These are phyloP conservation scores for Aurinia saxatilis DNA, from an alignment of 345 rosid species.

Conservation along the genomic window DNA sequence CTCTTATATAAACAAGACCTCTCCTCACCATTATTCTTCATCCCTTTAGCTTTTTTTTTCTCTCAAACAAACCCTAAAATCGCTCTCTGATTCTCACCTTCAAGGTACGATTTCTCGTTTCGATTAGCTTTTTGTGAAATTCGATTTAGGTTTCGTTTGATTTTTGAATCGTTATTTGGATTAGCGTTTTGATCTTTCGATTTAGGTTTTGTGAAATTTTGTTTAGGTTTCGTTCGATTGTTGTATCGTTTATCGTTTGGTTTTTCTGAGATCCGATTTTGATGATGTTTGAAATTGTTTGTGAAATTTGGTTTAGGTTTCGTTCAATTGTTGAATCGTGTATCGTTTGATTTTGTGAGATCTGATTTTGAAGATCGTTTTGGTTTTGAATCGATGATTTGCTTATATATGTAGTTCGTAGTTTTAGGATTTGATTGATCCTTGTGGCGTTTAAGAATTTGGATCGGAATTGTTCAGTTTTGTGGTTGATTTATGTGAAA, in stretches of 20 bases:
- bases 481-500: not conserved
- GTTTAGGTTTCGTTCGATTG: not conserved
- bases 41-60: not conserved
- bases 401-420: too few relatives aligned
- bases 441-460: too few relatives aligned
- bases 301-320: too few relatives aligned
- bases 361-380: too few relatives aligned
- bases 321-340: too few relatives aligned
- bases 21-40: fast-evolving
- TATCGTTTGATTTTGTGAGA: not conserved
- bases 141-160: not conserved
- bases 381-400: too few relatives aligned
- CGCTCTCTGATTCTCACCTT: not conserved
- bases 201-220: not conserved
- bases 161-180: not conserved
- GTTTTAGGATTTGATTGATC: too few relatives aligned
- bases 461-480: not conserved
- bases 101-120: not conserved
- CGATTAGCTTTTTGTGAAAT: not conserved
- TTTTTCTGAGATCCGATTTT: not conserved
- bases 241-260: not conserved
- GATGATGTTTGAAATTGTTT: too few relatives aligned
- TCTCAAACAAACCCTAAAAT: not conserved
- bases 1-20: not conserved
- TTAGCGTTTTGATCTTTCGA: not conserved